Conservation (phyloP, 495 filamentous ascomycete species). For the Rhypophila decipiens region DNA sequence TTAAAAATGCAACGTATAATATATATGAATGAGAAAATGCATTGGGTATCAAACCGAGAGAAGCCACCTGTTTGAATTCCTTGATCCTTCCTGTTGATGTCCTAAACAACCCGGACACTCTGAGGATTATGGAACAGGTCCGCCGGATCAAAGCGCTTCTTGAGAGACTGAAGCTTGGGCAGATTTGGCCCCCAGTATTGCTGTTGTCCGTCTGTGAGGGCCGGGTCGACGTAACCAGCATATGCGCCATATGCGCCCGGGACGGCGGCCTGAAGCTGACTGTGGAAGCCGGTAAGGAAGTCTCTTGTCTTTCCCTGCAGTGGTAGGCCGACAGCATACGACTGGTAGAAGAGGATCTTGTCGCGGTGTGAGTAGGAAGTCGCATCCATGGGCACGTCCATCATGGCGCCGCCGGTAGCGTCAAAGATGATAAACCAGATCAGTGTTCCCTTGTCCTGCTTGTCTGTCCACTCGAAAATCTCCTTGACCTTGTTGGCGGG, state of each 20-base stretch:
- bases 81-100: too few species aligned
- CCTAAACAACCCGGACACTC: slow-evolving; percentile 37
- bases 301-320: slow-evolving; percentile 31
- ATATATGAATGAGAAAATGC: too few species aligned
- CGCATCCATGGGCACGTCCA: slow-evolving; percentile 34
- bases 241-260: slow-evolving; percentile 47
- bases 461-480: slow-evolving; percentile 48
- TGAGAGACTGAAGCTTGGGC: slow-evolving; percentile 43
- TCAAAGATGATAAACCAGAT: slow-evolving; percentile 54
- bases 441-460: slow-evolving; percentile 36
- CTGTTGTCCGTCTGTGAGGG: slow-evolving; percentile 39
- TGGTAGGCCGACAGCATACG: slow-evolving; percentile 49
- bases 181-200: slow-evolving; percentile 54
- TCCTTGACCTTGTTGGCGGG: slow-evolving; percentile 29
- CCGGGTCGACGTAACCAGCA: slow-evolving; percentile 67
- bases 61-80: too few species aligned
- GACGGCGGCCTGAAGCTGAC: slow-evolving; percentile 21
- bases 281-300: slow-evolving; percentile 47
- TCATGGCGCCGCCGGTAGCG: slow-evolving; percentile 49
- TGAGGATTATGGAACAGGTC: slow-evolving; percentile 61
- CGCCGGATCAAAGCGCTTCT: slow-evolving; percentile 48
- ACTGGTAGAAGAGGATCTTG: slow-evolving; percentile 53
- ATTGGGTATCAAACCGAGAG: too few species aligned
- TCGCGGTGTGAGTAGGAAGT: slow-evolving; percentile 55
- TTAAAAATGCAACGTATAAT: too few species aligned